phyloP scores from a whole-genome alignment of 306 rosid species.

The Quercus wislizeni region DNA sequence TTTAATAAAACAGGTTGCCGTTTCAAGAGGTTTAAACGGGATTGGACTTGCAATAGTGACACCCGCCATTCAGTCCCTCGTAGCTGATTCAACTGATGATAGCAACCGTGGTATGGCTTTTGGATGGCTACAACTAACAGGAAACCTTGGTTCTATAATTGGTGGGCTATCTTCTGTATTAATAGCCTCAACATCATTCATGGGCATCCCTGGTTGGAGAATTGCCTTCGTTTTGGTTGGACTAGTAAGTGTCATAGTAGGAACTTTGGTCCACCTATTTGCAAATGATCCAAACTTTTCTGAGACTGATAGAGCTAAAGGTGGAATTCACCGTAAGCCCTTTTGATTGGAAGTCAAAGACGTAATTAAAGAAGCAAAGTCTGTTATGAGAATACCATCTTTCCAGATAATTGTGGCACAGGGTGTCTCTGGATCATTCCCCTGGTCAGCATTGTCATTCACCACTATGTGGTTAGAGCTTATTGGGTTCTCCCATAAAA shows the following conservation, averaged over 20 bases:
- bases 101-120: conserved; percentile 74
- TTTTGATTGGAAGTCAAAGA: conserved; percentile 47
- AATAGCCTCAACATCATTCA: conserved; percentile 57
- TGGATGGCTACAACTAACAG: conserved; percentile 76
- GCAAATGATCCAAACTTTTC: conserved; percentile 69
- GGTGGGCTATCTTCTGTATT: conserved; percentile 72
- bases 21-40: conserved; percentile 90
- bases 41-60: conserved; percentile 81
- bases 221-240: conserved; percentile 75
- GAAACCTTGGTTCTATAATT: conserved; percentile 63
- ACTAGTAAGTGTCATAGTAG: conserved; percentile 65
- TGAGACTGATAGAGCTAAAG: conserved; percentile 15
- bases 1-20: conserved; percentile 54
- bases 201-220: conserved; percentile 92
- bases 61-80: conserved; percentile 79
- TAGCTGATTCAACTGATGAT: conserved; percentile 81
- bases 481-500: conserved; percentile 74
- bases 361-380: conserved; percentile 56
- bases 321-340: conserved; percentile 23
- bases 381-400: conserved; percentile 64
- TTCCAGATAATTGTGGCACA: conserved; percentile 90
- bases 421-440: conserved; percentile 88
- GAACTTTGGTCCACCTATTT: conserved; percentile 51
- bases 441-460: conserved; percentile 77
- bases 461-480: conserved; percentile 88